These are phyloP conservation scores for Candida nitratophila DNA, from an alignment of 805 yeast species.

Conservation along the genomic window DNA sequence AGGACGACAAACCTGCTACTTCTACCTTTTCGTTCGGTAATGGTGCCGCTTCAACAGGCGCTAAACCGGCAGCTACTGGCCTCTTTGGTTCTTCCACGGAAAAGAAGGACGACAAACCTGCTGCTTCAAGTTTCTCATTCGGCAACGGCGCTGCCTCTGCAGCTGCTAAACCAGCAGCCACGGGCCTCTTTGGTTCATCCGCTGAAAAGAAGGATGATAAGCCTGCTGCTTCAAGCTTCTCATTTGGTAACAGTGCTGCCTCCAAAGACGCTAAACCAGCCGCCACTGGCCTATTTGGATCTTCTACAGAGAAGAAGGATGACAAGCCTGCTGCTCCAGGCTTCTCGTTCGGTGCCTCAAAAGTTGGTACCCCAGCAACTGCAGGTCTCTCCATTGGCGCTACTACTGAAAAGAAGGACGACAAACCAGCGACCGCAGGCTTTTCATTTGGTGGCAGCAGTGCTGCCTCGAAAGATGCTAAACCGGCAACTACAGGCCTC, in stretches of 20 bases:
- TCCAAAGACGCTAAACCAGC: constrained; percentile 11
- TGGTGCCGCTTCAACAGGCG: constrained; percentile 13
- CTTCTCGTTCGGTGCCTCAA: constrained; percentile 6
- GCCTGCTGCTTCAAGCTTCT: constrained; percentile 5
- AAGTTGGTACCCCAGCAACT: constrained; percentile 3
- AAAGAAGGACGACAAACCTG: constrained; percentile 3
- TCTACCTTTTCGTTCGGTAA: neutral
- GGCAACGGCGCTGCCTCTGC: too few relatives aligned
- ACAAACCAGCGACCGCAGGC: constrained; percentile 3
- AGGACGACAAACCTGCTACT: too few relatives aligned
- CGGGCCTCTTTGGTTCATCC: constrained; percentile 6
- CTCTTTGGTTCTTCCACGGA: constrained; percentile 3
- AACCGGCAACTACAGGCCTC: neutral
- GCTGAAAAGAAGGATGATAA: constrained; percentile 6
- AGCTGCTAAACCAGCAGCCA: constrained; percentile 1
- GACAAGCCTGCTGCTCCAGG: constrained; percentile 1
- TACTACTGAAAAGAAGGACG: constrained; percentile 6
- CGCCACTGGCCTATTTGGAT: constrained; percentile 16
- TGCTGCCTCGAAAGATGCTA: constrained; percentile 3
- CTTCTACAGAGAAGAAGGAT: too few relatives aligned
- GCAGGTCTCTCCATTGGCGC: constrained; percentile 13
- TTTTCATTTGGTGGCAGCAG: constrained; percentile 6
- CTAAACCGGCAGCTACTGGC: neutral
- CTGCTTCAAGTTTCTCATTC: constrained; percentile 6
- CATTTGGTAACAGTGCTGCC: too few relatives aligned